A percentile compares a stretch with the other conserved stretches of the same genome.
Evolutionary conservation across 1,139 yeast genomes (phyloP).

Genomic region (Geotrichum cucujoidarum): DNA sequence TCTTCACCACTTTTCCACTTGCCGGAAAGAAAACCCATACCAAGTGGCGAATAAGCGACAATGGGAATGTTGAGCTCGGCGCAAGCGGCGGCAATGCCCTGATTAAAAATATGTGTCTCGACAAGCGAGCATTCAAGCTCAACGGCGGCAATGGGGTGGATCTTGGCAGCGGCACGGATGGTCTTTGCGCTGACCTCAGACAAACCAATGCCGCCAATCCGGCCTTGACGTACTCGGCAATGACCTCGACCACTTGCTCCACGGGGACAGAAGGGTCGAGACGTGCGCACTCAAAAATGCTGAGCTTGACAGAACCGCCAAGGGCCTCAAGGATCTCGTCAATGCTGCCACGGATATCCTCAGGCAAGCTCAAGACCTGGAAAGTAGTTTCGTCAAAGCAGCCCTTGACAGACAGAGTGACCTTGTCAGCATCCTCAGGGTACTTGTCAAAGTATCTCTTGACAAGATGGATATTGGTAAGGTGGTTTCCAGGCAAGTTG

Average conservation of each 20-base stretch:
- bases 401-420: constrained; percentile 66
- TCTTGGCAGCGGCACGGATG: constrained; percentile 49
- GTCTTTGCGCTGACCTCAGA: constrained; percentile 65
- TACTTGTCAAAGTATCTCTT: constrained; percentile 53
- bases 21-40: constrained; percentile 76
- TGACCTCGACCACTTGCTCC: constrained; percentile 33
- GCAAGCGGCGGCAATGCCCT: constrained; percentile 58
- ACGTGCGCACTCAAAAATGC: constrained; percentile 67
- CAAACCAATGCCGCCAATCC: constrained; percentile 59
- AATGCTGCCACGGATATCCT: constrained; percentile 47
- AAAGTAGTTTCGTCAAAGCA: constrained; percentile 40
- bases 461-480: constrained; percentile 49
- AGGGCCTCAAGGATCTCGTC: constrained; percentile 46
- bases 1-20: constrained; percentile 47
- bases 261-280: constrained; percentile 47
- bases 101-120: constrained; percentile 50
- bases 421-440: constrained; percentile 50
- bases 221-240: constrained; percentile 29
- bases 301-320: constrained; percentile 36
- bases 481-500: constrained; percentile 47
- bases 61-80: constrained; percentile 57
- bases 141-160: constrained; percentile 55
- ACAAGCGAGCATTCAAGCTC: constrained; percentile 73
- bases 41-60: constrained; percentile 75
- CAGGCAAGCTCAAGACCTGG: constrained; percentile 49